Percentiles rank a stretch among this genome's conserved stretches.
Evolutionary conservation across 2,329 filamentous ascomycete species (phyloP).

Genomic region (Pezicula neosporulosa): DNA sequence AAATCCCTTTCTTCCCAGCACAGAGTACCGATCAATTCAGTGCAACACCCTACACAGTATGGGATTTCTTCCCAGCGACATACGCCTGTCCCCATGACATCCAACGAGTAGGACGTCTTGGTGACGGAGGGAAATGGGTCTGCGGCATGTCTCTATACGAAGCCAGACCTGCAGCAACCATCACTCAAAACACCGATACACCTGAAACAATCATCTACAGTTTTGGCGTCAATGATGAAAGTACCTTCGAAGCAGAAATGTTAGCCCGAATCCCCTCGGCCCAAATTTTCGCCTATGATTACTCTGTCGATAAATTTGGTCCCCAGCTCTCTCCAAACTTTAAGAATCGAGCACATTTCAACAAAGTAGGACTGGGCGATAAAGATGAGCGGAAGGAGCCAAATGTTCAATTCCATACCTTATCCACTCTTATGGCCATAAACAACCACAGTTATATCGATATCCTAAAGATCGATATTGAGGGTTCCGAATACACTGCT

Average conservation of each 20-base stretch:
- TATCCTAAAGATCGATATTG: conserved; percentile 38
- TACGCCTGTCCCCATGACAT: conserved; percentile 38
- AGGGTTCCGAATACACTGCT: conserved; percentile 32
- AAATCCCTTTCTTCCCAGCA: conserved; percentile 21
- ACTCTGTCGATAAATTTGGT: conserved; percentile 31
- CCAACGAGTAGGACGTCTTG: conserved; percentile 34
- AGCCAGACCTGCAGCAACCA: conserved; percentile 12
- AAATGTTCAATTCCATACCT: conserved; percentile 31
- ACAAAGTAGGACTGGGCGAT: conserved; percentile 28
- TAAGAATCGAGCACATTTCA: conserved; percentile 28
- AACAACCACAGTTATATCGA: conserved; percentile 37
- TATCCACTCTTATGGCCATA: conserved; percentile 33
- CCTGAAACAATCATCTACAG: conserved; percentile 31
- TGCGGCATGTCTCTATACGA: conserved; percentile 37
- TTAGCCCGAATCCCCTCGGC: conserved; percentile 32
- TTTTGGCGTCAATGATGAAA: conserved; percentile 35
- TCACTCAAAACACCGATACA: conserved; percentile 6
- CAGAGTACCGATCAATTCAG: conserved; percentile 15
- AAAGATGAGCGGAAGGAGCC: conserved; percentile 22
- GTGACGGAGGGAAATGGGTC: conserved; percentile 41
- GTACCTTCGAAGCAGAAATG: conserved; percentile 36
- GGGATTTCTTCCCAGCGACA: conserved; percentile 36
- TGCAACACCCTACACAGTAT: conserved; percentile 31
- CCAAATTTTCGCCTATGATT: conserved; percentile 37
- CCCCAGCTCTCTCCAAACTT: conserved; percentile 11